These are phyloP conservation scores for Irpex rosettiformis DNA, from an alignment of 1,284 basidiomycete genomes.

Conservation along the genomic window DNA sequence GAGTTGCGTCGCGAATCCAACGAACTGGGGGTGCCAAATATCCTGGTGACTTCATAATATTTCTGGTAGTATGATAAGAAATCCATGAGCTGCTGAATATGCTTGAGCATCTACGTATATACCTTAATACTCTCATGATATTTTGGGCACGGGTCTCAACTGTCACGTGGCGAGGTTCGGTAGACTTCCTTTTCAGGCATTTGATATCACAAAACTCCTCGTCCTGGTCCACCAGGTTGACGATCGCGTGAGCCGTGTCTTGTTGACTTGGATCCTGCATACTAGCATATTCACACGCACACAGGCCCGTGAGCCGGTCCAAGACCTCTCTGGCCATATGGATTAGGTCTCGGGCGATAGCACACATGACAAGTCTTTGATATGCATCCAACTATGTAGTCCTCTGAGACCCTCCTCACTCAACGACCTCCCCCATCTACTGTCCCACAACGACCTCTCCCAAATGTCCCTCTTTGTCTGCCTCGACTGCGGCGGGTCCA, in stretches of 20 bases:
- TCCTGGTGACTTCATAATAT: no score
- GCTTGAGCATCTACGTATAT: no score
- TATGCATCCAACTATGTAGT: neutral
- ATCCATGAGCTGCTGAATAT: no score
- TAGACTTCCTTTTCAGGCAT: neutral
- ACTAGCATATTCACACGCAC: neutral
- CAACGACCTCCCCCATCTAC: neutral
- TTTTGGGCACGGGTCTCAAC: no score
- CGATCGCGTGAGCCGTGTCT: neutral
- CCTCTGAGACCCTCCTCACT: neutral
- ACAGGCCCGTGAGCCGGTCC: no score
- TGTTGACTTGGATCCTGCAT: neutral
- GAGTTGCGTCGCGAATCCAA: no score
- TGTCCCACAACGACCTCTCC: neutral
- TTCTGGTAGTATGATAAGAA: no score
- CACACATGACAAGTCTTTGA: conserved; percentile 1
- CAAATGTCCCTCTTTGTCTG: conserved; percentile 66
- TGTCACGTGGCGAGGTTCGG: no score
- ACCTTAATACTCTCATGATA: no score
- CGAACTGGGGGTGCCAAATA: no score
- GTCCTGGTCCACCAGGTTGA: neutral
- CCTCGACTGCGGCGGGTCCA: conserved; percentile 80
- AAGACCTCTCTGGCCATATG: neutral
- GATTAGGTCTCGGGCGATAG: neutral
- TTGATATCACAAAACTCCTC: neutral